Percentiles rank a stretch among this genome's conserved stretches.
Conservation (phyloP, 208 protist genomes). For the Leishmania major region DNA sequence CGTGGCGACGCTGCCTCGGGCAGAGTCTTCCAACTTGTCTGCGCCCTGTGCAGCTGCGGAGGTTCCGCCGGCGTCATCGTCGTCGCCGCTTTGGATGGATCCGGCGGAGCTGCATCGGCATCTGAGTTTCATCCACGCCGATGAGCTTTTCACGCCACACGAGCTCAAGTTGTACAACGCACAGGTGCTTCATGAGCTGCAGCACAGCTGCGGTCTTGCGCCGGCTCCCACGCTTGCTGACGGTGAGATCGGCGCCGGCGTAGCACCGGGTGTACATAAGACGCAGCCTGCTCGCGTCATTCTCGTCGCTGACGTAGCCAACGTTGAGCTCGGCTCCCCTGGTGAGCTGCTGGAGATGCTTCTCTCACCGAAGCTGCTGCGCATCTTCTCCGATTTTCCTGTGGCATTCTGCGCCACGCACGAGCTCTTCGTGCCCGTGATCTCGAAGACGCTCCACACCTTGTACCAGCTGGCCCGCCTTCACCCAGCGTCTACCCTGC, state of each 20-base stretch:
- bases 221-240: neutral
- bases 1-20: neutral
- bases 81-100: slow-evolving; percentile 20
- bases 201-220: slow-evolving; percentile 22
- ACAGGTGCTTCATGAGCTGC: slow-evolving; percentile 35
- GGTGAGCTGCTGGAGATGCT: slow-evolving; percentile 49
- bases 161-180: slow-evolving; percentile 58
- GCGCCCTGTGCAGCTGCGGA: neutral
- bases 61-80: neutral
- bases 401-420: slow-evolving; percentile 66
- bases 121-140: slow-evolving; percentile 64
- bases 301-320: slow-evolving; percentile 73
- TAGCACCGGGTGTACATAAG: neutral
- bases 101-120: slow-evolving; percentile 60
- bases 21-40: neutral
- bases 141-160: slow-evolving; percentile 43
- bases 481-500: slow-evolving; percentile 66
- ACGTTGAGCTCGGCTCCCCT: slow-evolving; percentile 55
- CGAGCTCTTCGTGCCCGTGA: slow-evolving; percentile 79
- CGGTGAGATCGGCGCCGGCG: neutral
- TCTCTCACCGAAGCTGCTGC: slow-evolving; percentile 29
- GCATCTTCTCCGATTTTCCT: slow-evolving; percentile 43
- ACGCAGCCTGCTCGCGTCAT: slow-evolving; percentile 43
- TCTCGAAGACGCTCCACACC: slow-evolving; percentile 50
- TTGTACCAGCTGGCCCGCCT: slow-evolving; percentile 70